Base-by-base conservation (phyloP, 163 green algal species). In the Smithsoniella earleae region DNA sequence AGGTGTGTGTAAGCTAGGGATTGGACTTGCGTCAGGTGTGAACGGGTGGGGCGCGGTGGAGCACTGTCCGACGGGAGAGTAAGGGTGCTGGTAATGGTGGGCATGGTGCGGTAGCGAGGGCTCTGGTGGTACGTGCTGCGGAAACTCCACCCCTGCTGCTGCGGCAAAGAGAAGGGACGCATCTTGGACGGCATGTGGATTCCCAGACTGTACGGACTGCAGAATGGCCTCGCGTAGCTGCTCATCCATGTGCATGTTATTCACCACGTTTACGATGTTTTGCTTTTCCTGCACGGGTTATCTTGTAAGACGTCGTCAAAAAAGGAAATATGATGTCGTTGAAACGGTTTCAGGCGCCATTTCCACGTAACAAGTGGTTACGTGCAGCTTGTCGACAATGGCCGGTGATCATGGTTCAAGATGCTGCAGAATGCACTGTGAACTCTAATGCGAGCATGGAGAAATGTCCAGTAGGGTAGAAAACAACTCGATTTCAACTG, bases 161-260 rank as follows among this genome's bases (percentile, higher is more conserved):
- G 25, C n/a, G 3, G 58, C 58, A 13, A 34, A 69, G 5, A 69
- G 58, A 30, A 69, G 40, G 16, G n/a, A 34, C 25, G 58, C 58
- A 13, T 69, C 58, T 25, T 69, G 34, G 28, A 33, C 58, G 20
- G 58, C 20, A 4, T 34, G 58, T 28, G 58, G 58, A 6, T 34
- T 34, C 6, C 58, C n/a, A 43, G 58, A 69, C 18, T 30, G 8
- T 5, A 69, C 43, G 30, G 43, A 45, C 8, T 69, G 25, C 3
- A 69, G 58, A 30, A 69, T 31, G 18, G 25, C 58, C 2, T 69
- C 30, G 6, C 58, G 58, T 31, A 34, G 3, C 30, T 31, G 58
- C 25, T 33, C 58, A 69, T 69, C 58, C 34, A 69, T 69, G 27
- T 69, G 58, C 8, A 69, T 31, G 22, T 69, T 30, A 13, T 69